Base-by-base conservation (phyloP, 352 stramenopile genomes). In the Pythium folliculosum region DNA sequence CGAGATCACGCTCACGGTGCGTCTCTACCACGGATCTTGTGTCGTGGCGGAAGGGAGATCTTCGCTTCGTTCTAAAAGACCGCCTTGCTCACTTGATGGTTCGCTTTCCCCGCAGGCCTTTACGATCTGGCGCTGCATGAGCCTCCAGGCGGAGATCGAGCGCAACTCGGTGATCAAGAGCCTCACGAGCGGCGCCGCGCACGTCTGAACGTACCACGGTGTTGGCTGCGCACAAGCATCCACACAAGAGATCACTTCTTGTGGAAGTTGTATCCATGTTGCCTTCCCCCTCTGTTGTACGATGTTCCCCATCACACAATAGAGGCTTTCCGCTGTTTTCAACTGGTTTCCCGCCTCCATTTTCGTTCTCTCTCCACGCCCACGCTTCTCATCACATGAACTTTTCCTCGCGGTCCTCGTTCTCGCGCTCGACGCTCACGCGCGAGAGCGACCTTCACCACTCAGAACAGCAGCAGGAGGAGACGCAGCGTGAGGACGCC, bases 101-200 rank as follows among this genome's bases (percentile, higher is more conserved):
- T 59, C 56, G 30, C 49, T 48, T 21, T 66, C 22, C 60, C 4
- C 45, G 16, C 50, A 92, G 80, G 73, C 69, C 3, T 87, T 86
- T 43, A 69, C 70, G 35, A 84, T 90, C 53, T 74, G 82, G 70
- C 72, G 79, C 30, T 75, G 69, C 44, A 67, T 81, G 65, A 84
- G 82, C 27, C 69, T 92, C n/a, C 81, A 81, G 61, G 77, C 80
- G n/a, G 84, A 92, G 74, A 77, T 92, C 60, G 67, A 73, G n/a
- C 80, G 84, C 35, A 90, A 92, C 69, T 82, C 84, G 17, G 86
- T 88, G 57, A 85, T 88, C 63, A 44, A 77, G 19, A 67, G 73
- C 16, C 65, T 71, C 62, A 72, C 65, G 32, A 77, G 78, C 52
- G 76, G 77, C 48, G 70, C 78, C 30, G 54, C 52, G 5, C 71